phyloP scores from a whole-genome alignment of 345 rosid species.

The Corchorus capsularis region DNA sequence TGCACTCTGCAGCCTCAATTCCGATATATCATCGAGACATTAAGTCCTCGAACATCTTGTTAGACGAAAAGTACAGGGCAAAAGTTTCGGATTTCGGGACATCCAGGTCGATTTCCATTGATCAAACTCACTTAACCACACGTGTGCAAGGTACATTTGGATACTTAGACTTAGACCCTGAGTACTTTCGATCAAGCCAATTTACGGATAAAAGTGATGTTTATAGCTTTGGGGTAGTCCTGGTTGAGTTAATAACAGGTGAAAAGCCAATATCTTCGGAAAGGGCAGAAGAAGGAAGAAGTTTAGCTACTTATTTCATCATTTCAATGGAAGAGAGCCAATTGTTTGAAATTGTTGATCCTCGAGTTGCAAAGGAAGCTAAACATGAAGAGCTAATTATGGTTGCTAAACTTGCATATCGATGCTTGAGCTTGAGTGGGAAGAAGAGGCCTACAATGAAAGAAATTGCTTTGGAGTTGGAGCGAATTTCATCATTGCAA shows the following conservation, averaged over 20 bases:
- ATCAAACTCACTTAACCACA: slow-evolving; percentile 30
- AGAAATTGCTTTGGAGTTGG: background rate
- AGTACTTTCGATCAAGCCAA: no score
- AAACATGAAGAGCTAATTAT: background rate
- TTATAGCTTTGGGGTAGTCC: slow-evolving; percentile 15
- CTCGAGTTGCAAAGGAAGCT: background rate
- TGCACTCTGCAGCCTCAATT: slow-evolving; percentile 25
- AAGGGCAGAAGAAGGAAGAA: background rate
- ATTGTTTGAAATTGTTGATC: slow-evolving; percentile 2
- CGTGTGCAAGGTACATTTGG: background rate
- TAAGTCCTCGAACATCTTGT: slow-evolving; percentile 29
- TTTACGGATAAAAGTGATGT: background rate
- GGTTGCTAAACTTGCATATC: slow-evolving; percentile 11
- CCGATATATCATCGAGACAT: slow-evolving; percentile 30
- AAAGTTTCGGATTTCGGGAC: slow-evolving; percentile 31
- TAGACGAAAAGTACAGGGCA: slow-evolving; percentile 28
- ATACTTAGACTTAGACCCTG: no score
- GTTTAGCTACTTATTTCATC: slow-evolving; percentile 18
- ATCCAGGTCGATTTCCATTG: slow-evolving; percentile 22
- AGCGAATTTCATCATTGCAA: background rate
- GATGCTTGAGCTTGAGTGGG: slow-evolving; percentile 21
- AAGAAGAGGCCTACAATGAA: slow-evolving; percentile 14
- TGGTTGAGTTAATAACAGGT: slow-evolving; percentile 13
- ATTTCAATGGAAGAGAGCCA: slow-evolving; percentile 1
- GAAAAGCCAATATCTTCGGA: slow-evolving; percentile 9